Evolutionary conservation across 2,329 filamentous ascomycete genomes (phyloP).

Genomic region (Tricladium varicosporioides): DNA sequence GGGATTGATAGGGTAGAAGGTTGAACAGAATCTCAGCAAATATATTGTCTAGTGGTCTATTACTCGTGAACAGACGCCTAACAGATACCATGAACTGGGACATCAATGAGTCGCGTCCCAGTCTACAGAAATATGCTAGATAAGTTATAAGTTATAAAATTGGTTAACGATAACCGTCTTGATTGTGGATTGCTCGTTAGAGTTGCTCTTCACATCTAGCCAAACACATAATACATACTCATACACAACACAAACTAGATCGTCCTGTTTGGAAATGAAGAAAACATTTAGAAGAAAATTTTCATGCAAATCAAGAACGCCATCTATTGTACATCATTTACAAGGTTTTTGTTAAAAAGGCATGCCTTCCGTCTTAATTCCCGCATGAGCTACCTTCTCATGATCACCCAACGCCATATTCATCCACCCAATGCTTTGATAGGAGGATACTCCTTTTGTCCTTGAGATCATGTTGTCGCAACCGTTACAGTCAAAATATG

Average conservation of each 20-base stretch:
- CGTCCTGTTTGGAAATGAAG: neutral
- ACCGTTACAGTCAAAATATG: neutral
- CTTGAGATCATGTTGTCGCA: neutral
- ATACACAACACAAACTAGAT: neutral
- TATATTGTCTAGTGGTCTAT: no score
- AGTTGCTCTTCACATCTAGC: no score
- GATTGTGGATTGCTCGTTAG: no score
- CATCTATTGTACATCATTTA: constrained; percentile 21
- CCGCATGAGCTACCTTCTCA: constrained; percentile 1
- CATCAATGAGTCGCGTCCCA: no score
- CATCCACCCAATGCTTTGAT: constrained; percentile 18
- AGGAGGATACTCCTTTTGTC: neutral
- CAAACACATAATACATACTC: no score
- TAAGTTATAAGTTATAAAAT: no score
- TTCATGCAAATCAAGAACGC: constrained; percentile 6
- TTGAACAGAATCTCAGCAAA: neutral
- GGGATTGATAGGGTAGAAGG: constrained; percentile 2
- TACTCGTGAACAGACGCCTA: no score
- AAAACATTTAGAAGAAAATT: neutral
- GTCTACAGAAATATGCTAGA: no score
- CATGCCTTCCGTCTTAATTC: neutral
- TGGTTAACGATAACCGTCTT: no score
- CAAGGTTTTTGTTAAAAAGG: constrained; percentile 4
- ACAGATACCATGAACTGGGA: no score
- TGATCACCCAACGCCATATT: constrained; percentile 21